Percentiles rank a stretch among this genome's conserved stretches.
Conservation (phyloP, 139 green algal species). For the Haematococcus lacustris region DNA sequence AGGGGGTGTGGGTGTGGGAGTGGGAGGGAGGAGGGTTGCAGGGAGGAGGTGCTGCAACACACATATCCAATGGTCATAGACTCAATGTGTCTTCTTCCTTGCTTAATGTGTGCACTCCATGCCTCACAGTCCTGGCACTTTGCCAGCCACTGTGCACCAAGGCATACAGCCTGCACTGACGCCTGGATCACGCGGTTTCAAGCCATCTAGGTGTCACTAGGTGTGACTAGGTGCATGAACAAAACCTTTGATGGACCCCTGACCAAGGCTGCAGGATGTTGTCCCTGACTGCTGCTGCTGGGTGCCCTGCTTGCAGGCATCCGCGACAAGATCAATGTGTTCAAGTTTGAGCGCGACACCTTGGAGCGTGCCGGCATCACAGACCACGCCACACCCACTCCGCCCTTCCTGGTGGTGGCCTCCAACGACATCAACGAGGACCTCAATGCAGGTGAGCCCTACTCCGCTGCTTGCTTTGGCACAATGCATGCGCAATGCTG, state of each 20-base stretch:
- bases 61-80: not conserved
- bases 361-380: constrained; percentile 47
- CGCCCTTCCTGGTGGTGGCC: constrained; percentile 56
- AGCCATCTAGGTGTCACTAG: too few relatives aligned
- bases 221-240: too few relatives aligned
- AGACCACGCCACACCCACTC: constrained; percentile 26
- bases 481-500: not conserved
- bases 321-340: constrained; percentile 57
- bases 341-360: constrained; percentile 61
- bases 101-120: not conserved
- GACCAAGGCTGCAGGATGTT: too few relatives aligned
- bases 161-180: too few relatives aligned
- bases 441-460: constrained; percentile 20
- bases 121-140: too few relatives aligned
- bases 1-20: too few relatives aligned
- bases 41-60: too few relatives aligned
- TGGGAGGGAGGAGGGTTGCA: too few relatives aligned
- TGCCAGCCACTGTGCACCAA: too few relatives aligned
- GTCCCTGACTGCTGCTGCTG: too few relatives aligned
- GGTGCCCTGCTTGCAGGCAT: constrained; percentile 15
- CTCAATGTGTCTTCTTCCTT: not conserved
- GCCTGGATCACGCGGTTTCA: too few relatives aligned
- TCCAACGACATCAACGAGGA: constrained; percentile 58
- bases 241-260: too few relatives aligned
- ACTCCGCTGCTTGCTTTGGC: not conserved